Conservation (phyloP, 192 early-diverging fungal genomes). For the Hyaloraphidium curvatum region DNA sequence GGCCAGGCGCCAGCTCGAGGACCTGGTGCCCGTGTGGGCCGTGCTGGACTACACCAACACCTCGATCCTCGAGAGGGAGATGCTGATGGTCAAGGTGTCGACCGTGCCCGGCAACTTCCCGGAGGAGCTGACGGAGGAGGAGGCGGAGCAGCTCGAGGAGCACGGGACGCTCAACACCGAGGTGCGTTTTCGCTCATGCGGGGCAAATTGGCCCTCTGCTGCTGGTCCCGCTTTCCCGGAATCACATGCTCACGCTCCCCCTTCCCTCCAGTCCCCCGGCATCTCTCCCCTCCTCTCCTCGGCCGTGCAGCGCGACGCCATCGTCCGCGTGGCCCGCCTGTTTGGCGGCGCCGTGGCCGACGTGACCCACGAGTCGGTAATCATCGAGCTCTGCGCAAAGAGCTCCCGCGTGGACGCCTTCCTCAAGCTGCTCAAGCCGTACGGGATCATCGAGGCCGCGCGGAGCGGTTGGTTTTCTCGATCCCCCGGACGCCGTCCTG, state of each 20-base stretch:
- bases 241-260: too few relatives aligned
- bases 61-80: constrained; percentile 75
- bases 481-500: not conserved
- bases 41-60: constrained; percentile 89
- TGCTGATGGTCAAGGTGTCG: constrained; percentile 83
- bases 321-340: constrained; percentile 61
- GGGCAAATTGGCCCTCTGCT: too few relatives aligned
- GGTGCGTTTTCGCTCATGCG: not conserved
- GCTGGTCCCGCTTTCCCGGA: too few relatives aligned
- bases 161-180: not conserved
- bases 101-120: constrained; percentile 46
- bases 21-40: constrained; percentile 93
- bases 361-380: constrained; percentile 57
- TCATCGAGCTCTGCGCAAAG: constrained; percentile 81
- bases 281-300: constrained; percentile 28
- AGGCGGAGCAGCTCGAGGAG: not conserved
- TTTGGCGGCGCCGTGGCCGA: constrained; percentile 80
- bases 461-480: constrained; percentile 39
- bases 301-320: constrained; percentile 48
- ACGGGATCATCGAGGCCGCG: constrained; percentile 84
- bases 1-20: constrained; percentile 82
- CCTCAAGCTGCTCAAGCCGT: constrained; percentile 80
- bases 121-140: constrained; percentile 19
- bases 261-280: not conserved
- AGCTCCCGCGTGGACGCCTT: constrained; percentile 74